Evolutionary conservation across 805 yeast species (phyloP).

Genomic region (Nakazawaea laoshanensis): DNA sequence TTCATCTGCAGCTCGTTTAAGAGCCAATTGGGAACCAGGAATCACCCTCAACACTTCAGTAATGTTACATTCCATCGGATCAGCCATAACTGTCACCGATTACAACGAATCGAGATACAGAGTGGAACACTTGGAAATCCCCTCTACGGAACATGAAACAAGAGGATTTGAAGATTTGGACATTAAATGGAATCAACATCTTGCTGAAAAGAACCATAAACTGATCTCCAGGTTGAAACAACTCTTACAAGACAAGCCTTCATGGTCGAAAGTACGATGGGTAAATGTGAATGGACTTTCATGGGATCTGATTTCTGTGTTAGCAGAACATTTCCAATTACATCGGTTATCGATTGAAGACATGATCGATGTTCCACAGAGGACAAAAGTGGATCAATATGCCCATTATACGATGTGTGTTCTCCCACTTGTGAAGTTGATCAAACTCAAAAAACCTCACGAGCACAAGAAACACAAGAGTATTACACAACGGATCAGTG

Average conservation of each 20-base stretch:
- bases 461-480: slow-evolving; percentile 7
- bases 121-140: slow-evolving; percentile 33
- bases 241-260: slow-evolving; percentile 27
- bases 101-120: slow-evolving; percentile 35
- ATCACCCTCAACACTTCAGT: slow-evolving; percentile 43
- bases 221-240: slow-evolving; percentile 21
- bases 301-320: slow-evolving; percentile 46
- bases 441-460: slow-evolving; percentile 18
- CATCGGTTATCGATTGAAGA: slow-evolving; percentile 55
- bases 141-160: slow-evolving; percentile 14
- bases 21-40: slow-evolving; percentile 56
- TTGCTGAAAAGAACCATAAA: slow-evolving; percentile 13
- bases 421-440: slow-evolving; percentile 41
- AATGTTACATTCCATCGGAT: slow-evolving; percentile 41
- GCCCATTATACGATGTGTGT: slow-evolving; percentile 44
- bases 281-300: slow-evolving; percentile 52
- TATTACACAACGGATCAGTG: slow-evolving; percentile 15
- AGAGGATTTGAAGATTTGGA: background rate
- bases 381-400: slow-evolving; percentile 50
- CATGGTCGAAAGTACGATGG: slow-evolving; percentile 47
- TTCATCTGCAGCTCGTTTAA: slow-evolving; percentile 23
- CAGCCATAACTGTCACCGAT: slow-evolving; percentile 45
- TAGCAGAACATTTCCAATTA: slow-evolving; percentile 34
- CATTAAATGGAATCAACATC: slow-evolving; percentile 1
- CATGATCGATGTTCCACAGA: slow-evolving; percentile 53